phyloP scores from a whole-genome alignment of 2,329 filamentous ascomycete species.

The Plectosphaerella cucumerina region DNA sequence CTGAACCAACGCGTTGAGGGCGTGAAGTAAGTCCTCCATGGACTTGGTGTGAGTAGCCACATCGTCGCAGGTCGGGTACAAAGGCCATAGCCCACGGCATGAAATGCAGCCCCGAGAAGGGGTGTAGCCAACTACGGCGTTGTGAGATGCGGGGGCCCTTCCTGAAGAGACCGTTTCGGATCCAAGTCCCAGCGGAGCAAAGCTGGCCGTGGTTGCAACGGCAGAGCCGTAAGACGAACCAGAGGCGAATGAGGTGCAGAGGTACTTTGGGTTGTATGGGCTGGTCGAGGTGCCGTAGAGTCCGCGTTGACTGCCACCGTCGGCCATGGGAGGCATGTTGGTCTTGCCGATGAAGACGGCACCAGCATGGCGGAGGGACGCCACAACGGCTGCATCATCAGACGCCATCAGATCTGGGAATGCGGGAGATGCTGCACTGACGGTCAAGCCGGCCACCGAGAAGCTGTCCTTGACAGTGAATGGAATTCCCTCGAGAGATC shows the following conservation, averaged over 20 bases:
- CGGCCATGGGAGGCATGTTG: conserved; percentile 53
- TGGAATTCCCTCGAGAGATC: conserved; percentile 46
- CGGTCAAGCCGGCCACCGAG: conserved; percentile 47
- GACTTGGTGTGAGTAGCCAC: conserved; percentile 45
- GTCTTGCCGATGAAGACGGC: conserved; percentile 50
- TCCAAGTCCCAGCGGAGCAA: conserved; percentile 46
- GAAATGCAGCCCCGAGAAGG: conserved; percentile 45
- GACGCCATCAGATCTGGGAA: conserved; percentile 44
- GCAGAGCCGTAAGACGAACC: conserved; percentile 51
- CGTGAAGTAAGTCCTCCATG: conserved; percentile 38
- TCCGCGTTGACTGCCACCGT: conserved; percentile 50
- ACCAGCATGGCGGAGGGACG: conserved; percentile 41
- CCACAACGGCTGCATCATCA: conserved; percentile 47
- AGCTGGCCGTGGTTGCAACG: conserved; percentile 40
- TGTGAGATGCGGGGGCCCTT: conserved; percentile 47
- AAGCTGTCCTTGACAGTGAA: conserved; percentile 56
- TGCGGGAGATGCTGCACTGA: conserved; percentile 50
- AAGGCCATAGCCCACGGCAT: conserved; percentile 43
- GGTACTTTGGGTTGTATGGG: conserved; percentile 45
- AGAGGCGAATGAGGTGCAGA: conserved; percentile 47
- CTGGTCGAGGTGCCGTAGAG: conserved; percentile 47
- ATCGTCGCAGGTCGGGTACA: conserved; percentile 50
- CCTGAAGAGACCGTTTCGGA: conserved; percentile 50
- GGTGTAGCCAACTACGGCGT: conserved; percentile 46
- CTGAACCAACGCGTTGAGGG: conserved; percentile 37